Percentiles rank a stretch among this genome's conserved stretches.
Evolutionary conservation across 768 basidiomycete species (phyloP).

Genomic region (Kwoniella pini): DNA sequence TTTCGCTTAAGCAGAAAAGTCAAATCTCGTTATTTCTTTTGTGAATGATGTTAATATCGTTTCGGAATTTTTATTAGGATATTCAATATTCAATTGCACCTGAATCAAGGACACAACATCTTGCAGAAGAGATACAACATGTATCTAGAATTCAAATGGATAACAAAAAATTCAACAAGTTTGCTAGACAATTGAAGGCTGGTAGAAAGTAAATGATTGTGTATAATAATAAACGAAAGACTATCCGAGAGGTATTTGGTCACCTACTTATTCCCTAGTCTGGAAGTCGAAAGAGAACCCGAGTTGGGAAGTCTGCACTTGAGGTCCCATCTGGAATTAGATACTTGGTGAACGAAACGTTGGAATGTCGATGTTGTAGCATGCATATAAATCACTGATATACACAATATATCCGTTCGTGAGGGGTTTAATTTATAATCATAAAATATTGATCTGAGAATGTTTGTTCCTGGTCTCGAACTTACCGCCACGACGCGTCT

Average conservation of each 20-base stretch:
- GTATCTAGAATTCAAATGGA: conserved; percentile 38
- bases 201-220: conserved; percentile 8
- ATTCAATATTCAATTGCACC: conserved; percentile 47
- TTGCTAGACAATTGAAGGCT: conserved; percentile 42
- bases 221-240: too few species aligned
- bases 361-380: conserved; percentile 17
- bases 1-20: background rate
- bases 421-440: too few species aligned
- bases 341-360: background rate
- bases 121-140: conserved; percentile 34
- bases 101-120: conserved; percentile 30
- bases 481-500: too few species aligned
- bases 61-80: conserved; percentile 24
- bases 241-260: too few species aligned
- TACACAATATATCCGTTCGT: too few species aligned
- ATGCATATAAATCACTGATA: conserved; percentile 12
- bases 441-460: too few species aligned
- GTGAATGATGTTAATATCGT: background rate
- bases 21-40: background rate
- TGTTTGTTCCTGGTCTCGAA: too few species aligned
- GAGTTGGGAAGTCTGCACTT: too few species aligned
- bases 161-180: conserved; percentile 49
- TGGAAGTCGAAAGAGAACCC: too few species aligned
- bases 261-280: too few species aligned
- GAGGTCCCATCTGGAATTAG: background rate